Base-by-base conservation (phyloP, 108 stramenopile genomes). In the Fragilariopsis cylindrus region DNA sequence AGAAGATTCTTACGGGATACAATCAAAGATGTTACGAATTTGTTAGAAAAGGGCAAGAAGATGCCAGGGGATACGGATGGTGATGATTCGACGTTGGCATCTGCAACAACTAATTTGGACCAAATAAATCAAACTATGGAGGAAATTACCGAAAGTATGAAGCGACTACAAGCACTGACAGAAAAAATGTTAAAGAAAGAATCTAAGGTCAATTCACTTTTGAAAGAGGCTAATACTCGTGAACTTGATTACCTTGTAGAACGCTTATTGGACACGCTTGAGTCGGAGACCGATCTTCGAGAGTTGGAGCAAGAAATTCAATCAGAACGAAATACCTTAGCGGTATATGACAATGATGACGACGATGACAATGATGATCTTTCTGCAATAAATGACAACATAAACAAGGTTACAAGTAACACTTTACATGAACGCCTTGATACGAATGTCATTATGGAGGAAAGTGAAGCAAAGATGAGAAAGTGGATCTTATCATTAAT, bases 281-380 rank as follows among this genome's bases (percentile, higher is more conserved):
- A 65, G n/a, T 60, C 58, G 60, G 78, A 79, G 73, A 40, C 11
- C 48, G 3, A 3, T 13, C 41, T 79, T 6, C 50, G 78, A 73
- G 40, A 15, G 1, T 39, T 40, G 13, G 44, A 45, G 18, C 50
- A 66, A 54, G 11, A 9, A 41, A 60, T 48, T 40, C 44, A 64
- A 39, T 4, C 47, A 30, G 7, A 70, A 44, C 4, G 4, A 42
- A 49, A 44, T 48, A 3, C 2, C 41, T 19, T 9, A 65, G 39
- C 15, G 13, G 43, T 40, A 45, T 3, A 9, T 18, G 57, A 30
- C 15, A 1, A 12, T 8, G 60, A 15, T 5, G 50, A 13, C n/a
- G 45, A 39, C 4, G 60, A n/a, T 41, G 69, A 76, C 5, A 5
- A 44, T 39, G 55, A 67, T 56, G 40, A 54, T 30, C n/a, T 45